Evolutionary conservation across 2,329 filamentous ascomycete species (phyloP), one percentile per base, ranked within the genome.

Genomic region (Incumbomyces delicatus): DNA sequence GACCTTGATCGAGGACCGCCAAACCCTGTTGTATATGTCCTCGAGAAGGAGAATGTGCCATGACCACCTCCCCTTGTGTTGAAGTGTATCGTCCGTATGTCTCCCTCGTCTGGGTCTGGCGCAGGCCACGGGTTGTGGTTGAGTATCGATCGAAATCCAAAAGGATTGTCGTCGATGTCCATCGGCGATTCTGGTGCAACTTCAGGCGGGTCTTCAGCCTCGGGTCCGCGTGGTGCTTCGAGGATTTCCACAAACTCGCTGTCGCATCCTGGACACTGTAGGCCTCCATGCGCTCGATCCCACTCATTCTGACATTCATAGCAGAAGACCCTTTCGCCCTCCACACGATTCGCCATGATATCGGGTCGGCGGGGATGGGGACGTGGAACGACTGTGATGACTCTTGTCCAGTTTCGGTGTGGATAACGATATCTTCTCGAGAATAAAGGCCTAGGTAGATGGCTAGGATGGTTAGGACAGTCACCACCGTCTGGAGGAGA

Each of bases 261-360:
- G 3, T 74, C 62, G 62, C 92, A 98, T n/a, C 69, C 65, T 13
- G 88, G 87, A 61, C 92, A 98, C 13, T 68, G 69, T 52, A 94
- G 67, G 20, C 75, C 81, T 54, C 76, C 72, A 53, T 84, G 76
- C 50, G 86, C 78, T 50, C 78, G 73, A 59, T 83, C 86, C 87
- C 88, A 96, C 63, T 95, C 83, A 53, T 84, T 69, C 44, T 75
- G 64, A 68, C 92, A 96, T 50, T 75, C 69, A 66, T 96, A 87
- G 66, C 92, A 98, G 64, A 77, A 94, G 46, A 95, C 82, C 53
- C 90, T 78, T 61, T 94, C 85, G 53, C 78, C 73, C 51, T 67
- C 44, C 36, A 55, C 44, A 31, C 49, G 37, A 20, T 53, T 57
- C 20, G 51, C 44, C 42, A 45, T 45, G 13, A 12, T 38, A 22